A percentile compares a stretch with the other conserved stretches of the same genome.
phyloP scores from a whole-genome alignment of 257 asterid species.

The Nicotiana paniculata region DNA sequence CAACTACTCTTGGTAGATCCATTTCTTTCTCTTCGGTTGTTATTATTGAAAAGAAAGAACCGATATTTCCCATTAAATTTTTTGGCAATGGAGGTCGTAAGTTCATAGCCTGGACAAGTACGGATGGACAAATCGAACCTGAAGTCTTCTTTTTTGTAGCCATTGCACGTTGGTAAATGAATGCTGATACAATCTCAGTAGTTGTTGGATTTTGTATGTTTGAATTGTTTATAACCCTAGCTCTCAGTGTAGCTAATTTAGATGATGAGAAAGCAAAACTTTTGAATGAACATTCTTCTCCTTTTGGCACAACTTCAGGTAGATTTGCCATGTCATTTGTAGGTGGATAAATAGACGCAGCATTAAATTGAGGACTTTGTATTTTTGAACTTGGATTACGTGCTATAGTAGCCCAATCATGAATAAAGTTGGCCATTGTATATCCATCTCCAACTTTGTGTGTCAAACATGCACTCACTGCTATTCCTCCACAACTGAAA shows the following conservation, averaged over 20 bases:
- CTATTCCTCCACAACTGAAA: not conserved
- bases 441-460: not conserved
- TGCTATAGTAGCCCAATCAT: not conserved
- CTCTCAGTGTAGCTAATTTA: not conserved
- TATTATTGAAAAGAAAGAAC: not conserved
- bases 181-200: not conserved
- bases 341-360: not conserved
- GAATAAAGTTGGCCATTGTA: not conserved
- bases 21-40: not conserved
- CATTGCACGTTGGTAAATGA: not conserved
- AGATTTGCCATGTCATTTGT: not conserved
- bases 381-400: not conserved
- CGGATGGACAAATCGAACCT: not conserved
- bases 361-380: not conserved
- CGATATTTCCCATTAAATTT: not conserved
- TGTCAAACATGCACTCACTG: not conserved
- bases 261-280: not conserved
- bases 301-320: not conserved
- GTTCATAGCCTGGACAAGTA: not conserved
- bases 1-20: not conserved
- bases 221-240: not conserved
- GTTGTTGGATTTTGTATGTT: not conserved
- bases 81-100: not conserved
- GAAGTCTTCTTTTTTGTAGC: not conserved
- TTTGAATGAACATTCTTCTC: not conserved